Percentiles rank a stretch among this genome's conserved stretches.
phyloP scores from a whole-genome alignment of 2,329 filamentous ascomycete genomes.

The Shiraia bambusicola region DNA sequence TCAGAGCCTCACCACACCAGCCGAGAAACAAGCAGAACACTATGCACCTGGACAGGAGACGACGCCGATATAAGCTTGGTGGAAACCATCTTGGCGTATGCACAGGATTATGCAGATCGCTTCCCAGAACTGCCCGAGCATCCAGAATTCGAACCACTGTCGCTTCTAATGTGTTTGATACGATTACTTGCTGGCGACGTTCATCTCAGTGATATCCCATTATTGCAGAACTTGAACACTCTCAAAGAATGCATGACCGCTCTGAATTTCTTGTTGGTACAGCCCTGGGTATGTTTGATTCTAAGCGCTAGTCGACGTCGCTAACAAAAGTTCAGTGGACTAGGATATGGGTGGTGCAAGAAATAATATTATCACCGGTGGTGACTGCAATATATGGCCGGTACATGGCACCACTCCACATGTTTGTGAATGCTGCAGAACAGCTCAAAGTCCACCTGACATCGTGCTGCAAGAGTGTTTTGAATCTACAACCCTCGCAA shows the following conservation, averaged over 20 bases:
- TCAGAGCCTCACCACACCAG: background rate
- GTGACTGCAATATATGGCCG: conserved; percentile 6
- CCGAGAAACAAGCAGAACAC: conserved; percentile 2
- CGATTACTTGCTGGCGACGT: conserved; percentile 9
- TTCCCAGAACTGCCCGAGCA: conserved; percentile 6
- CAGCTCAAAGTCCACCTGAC: conserved; percentile 1
- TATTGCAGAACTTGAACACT: conserved; percentile 4
- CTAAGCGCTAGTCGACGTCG: background rate
- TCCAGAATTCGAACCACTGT: background rate
- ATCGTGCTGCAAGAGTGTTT: conserved; percentile 4
- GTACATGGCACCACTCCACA: conserved; percentile 3
- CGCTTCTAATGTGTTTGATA: conserved; percentile 4
- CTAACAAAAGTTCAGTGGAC: background rate
- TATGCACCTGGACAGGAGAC: conserved; percentile 3
- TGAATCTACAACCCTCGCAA: background rate
- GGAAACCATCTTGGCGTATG: conserved; percentile 5
- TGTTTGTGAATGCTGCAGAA: conserved; percentile 4
- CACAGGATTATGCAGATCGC: conserved; percentile 3
- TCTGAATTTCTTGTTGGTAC: too few species aligned
- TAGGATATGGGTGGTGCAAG: background rate
- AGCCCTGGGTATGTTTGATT: background rate
- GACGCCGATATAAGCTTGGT: background rate
- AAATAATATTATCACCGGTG: conserved; percentile 3
- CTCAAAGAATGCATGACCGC: background rate
- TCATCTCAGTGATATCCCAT: conserved; percentile 9